Conservation (phyloP, 1,284 basidiomycete species). For the Boletus smithii region DNA sequence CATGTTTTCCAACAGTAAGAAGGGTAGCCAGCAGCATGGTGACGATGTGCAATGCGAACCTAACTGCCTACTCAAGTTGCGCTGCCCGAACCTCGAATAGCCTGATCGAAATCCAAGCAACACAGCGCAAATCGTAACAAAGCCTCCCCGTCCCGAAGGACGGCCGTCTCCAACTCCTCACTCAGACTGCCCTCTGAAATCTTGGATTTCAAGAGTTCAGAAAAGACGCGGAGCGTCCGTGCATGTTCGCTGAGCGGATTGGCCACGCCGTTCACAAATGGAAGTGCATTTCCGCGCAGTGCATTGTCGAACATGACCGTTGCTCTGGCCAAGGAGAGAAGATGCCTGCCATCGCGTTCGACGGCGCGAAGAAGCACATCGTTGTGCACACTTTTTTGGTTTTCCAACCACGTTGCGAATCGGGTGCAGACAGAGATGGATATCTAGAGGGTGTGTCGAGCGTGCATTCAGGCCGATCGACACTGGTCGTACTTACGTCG, state of each 20-base stretch:
- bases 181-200: constrained; percentile 10
- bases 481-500: constrained; percentile 10
- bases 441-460: too few species aligned
- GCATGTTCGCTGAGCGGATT: constrained; percentile 9
- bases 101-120: constrained; percentile 25
- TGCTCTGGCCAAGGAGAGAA: constrained; percentile 19
- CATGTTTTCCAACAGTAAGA: too few species aligned
- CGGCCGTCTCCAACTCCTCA: constrained; percentile 20
- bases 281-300: constrained; percentile 5
- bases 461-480: background rate
- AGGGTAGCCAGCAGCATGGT: background rate
- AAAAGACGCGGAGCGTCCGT: constrained; percentile 17
- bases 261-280: background rate
- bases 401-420: constrained; percentile 25
- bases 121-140: constrained; percentile 19
- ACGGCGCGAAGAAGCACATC: constrained; percentile 11
- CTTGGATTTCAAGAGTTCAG: constrained; percentile 14
- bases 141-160: constrained; percentile 25
- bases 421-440: constrained; percentile 14
- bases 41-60: constrained; percentile 1
- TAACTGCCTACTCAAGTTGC: background rate
- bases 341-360: constrained; percentile 17
- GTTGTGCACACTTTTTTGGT: constrained; percentile 4
- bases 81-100: constrained; percentile 13
- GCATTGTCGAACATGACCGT: constrained; percentile 18